Base-by-base conservation (phyloP, 164 flowering plant species). In the Buxus sempervirens region DNA sequence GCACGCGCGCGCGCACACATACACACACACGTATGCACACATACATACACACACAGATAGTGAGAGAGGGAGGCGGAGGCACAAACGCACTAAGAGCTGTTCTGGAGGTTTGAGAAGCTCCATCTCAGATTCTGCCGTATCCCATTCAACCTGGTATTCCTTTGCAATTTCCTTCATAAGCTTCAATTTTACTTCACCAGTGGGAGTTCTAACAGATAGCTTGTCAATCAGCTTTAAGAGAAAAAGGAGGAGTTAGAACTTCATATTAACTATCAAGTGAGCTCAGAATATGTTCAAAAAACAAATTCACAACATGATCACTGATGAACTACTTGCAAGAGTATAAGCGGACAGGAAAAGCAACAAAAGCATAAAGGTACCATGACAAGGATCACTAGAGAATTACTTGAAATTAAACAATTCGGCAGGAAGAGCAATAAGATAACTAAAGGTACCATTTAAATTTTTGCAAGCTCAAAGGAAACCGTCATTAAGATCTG, bases 151-250 rank as follows among this genome's bases (percentile, higher is more conserved):
- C 78, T 88, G 88, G 79, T 85, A 80, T 65, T 96, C 99, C 82
- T 90, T 92, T 13, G 99, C 98, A 78, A 96, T 96, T 73, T 92
- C 99, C 78, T 96, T 92, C 96, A 96, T 70, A 64, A 96, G 74
- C 79, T 89, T 90, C 80, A 96, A 41, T 77, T 96, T 96, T 15
- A 81, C 71, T 81, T 96, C 91, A 70, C 99, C 97, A 62, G 80
- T 55, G n/a, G 99, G 95, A 23, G 91, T 81, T 81, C 84, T 83
- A 42, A 90, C 96, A 14, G 98, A 92, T 62, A 95, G 91, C 85
- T 85, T 95, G 62, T 95, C 99, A 66, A 95, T 89, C 70, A 95
- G 79, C 99, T 95, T 67, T 26, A 75, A 63, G 66, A 61, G 15
- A 55, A 64, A 63, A 53, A 28, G 66, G 28, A 23, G 51, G 28